Base-by-base conservation (phyloP, 2,329 filamentous ascomycete species). In the Diaporthe amygdali region DNA sequence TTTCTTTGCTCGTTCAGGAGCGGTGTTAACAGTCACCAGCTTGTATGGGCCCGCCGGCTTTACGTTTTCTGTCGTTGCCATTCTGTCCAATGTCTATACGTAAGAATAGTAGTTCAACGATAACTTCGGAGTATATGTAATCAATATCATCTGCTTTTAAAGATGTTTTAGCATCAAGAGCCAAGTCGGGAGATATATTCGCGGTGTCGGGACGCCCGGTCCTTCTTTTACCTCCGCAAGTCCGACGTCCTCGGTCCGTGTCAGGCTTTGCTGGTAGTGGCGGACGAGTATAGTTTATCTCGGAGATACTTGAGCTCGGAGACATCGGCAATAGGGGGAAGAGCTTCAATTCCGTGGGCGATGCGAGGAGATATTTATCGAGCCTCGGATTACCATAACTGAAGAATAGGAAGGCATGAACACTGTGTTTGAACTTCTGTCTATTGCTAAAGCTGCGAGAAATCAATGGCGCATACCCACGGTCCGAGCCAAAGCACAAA, bases 21-120 rank as follows among this genome's bases (percentile, higher is more conserved):
- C 89, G 1, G 87, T 92, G 81, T 93, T 93, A 74, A 93, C 90
- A 2, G 90, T 93, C 37, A 92, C 87, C 15, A 93, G 86, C 75
- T 84, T 87, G 81, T 86, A 93, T 3, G 89, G 89, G 22, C 89
- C 89, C 17, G 86, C 49, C 47, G 25, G 49, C 82, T 63, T 52
- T 70, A 27, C 30, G 3, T 39, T 47, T 64, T 14, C 30, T 20
- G 44, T 49, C 15, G 44, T 10, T 41, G 79, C 37, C 74, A 76
- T 75, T 22, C 54, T 72, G 55, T n/a, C 30, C 27, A 20, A 22
- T 20, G 6, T 22, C 8, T 22, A 27, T 22, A 37, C 14, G 30
- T 37, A 10, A 2, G 5, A 12, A 15, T 27, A 17, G n/a, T 25
- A 1, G 14, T 6, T 12, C 0, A 8, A 17, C 15, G 17, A 34